These are phyloP conservation scores for Hypholoma fasciculare DNA, from an alignment of 768 basidiomycete genomes.

Conservation along the genomic window DNA sequence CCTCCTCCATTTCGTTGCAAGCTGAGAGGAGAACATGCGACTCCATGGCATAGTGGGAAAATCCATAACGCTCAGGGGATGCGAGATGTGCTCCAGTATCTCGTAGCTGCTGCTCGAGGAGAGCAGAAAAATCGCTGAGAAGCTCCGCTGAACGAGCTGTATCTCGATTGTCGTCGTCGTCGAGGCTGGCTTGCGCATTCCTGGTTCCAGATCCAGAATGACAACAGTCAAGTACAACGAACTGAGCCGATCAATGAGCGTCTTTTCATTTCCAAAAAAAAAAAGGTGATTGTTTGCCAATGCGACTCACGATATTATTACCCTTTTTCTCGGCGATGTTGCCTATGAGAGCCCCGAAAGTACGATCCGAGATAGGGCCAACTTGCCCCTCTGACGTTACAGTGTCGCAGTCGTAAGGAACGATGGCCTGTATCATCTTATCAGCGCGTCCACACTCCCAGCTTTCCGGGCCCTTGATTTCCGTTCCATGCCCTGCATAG, in stretches of 20 bases:
- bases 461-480: background rate
- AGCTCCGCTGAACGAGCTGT: conserved; percentile 5
- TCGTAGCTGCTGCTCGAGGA: background rate
- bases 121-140: background rate
- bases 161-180: background rate
- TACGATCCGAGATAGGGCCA: conserved; percentile 8
- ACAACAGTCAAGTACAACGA: conserved; percentile 15
- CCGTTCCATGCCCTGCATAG: conserved; percentile 15
- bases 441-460: background rate
- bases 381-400: background rate
- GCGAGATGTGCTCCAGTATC: background rate
- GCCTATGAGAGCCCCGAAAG: conserved; percentile 7
- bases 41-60: background rate
- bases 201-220: conserved; percentile 14
- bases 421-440: conserved; percentile 9
- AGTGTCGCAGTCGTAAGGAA: conserved; percentile 13
- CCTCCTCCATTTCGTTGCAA: conserved; percentile 1
- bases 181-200: background rate
- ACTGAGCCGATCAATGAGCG: conserved; percentile 1
- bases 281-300: too few species aligned
- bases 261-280: too few species aligned
- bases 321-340: conserved; percentile 10
- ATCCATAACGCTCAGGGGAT: background rate
- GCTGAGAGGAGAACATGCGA: conserved; percentile 13
- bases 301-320: conserved; percentile 17